These are phyloP conservation scores for Rhodotorula glutinis DNA, from an alignment of 1,284 basidiomycete species.

Conservation along the genomic window DNA sequence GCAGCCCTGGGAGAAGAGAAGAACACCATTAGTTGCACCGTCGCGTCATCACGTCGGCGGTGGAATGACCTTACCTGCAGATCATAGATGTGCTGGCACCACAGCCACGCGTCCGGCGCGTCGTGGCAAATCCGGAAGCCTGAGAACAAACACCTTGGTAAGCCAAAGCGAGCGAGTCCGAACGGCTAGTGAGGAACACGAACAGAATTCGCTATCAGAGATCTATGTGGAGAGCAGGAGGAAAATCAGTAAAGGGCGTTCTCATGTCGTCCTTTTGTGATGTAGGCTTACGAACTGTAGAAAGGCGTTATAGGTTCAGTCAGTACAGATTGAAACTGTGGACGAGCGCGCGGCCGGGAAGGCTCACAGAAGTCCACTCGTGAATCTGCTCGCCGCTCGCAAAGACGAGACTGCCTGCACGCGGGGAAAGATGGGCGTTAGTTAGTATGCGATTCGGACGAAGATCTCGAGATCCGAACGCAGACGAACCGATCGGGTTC, in stretches of 20 bases:
- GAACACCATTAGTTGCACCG: too few species aligned
- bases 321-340: neutral
- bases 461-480: too few species aligned
- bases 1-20: slow-evolving; percentile 23
- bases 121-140: slow-evolving; percentile 7
- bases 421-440: neutral
- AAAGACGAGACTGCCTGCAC: slow-evolving; percentile 11
- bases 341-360: neutral
- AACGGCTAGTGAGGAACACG: neutral
- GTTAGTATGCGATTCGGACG: neutral
- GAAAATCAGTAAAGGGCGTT: neutral
- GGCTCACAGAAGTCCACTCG: slow-evolving; percentile 20
- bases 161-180: too few species aligned
- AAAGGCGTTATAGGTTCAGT: neutral
- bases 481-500: slow-evolving; percentile 19
- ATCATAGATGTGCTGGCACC: slow-evolving; percentile 36
- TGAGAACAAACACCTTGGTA: neutral
- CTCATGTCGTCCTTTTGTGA: too few species aligned
- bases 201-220: slow-evolving; percentile 29
- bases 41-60: too few species aligned
- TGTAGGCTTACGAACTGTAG: too few species aligned
- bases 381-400: slow-evolving; percentile 21
- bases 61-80: slow-evolving; percentile 1
- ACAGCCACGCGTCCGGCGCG: slow-evolving; percentile 25
- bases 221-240: slow-evolving; percentile 2